A percentile compares a stretch with the other conserved stretches of the same genome.
Evolutionary conservation across 2,329 filamentous ascomycete genomes (phyloP).

Genomic region (Daldinia sp.): DNA sequence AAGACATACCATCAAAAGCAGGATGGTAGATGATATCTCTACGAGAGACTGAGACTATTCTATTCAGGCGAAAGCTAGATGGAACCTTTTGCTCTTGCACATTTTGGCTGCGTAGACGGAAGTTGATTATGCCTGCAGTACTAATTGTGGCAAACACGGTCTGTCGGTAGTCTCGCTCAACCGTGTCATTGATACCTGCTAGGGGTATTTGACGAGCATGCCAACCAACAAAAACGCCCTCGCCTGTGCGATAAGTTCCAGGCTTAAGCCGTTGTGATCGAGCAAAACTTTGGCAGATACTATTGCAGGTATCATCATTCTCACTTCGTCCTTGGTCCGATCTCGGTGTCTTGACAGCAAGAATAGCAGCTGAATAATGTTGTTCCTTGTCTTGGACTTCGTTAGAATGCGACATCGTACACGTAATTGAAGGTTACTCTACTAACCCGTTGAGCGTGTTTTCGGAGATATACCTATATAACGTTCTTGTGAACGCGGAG

Average conservation of each 20-base stretch:
- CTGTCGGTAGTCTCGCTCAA: conserved; percentile 25
- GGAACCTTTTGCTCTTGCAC: conserved; percentile 22
- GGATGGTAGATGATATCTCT: conserved; percentile 24
- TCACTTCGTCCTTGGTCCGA: neutral
- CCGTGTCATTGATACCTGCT: conserved; percentile 16
- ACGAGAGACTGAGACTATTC: conserved; percentile 13
- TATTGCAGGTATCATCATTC: conserved; percentile 4
- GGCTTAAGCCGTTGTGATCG: conserved; percentile 19
- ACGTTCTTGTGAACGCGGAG: neutral
- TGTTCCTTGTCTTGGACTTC: neutral
- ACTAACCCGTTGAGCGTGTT: neutral
- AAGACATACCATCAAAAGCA: conserved; percentile 20
- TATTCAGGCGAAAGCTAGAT: conserved; percentile 14
- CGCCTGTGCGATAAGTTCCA: conserved; percentile 20
- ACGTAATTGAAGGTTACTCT: neutral
- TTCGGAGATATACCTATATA: neutral
- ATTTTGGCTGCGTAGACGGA: conserved; percentile 25
- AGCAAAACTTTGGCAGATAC: neutral
- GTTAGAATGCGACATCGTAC: neutral
- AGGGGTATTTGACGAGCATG: conserved; percentile 13
- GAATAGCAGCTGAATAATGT: neutral
- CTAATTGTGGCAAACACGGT: conserved; percentile 21
- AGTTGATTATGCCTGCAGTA: conserved; percentile 13
- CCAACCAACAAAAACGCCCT: conserved; percentile 22
- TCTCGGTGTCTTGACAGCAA: neutral